phyloP scores from a whole-genome alignment of 176 grass and related monocot genomes.

The Tillandsia leiboldiana region DNA sequence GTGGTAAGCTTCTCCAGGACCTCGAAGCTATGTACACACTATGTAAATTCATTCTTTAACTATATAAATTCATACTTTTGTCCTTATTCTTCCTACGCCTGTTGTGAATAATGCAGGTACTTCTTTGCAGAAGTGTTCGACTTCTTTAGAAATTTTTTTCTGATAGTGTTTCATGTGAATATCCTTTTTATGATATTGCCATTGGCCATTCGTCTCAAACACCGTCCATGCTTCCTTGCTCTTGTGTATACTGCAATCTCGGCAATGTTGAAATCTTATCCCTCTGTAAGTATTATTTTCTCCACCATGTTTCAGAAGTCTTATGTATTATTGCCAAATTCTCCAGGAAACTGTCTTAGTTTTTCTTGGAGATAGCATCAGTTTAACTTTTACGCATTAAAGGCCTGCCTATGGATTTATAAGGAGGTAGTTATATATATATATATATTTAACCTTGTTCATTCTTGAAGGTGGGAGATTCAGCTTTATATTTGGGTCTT shows the following conservation, averaged over 20 bases:
- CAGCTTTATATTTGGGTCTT: slow-evolving; percentile 91
- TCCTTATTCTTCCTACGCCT: slow-evolving; percentile 15
- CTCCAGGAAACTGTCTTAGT: no score
- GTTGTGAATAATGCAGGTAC: slow-evolving; percentile 61
- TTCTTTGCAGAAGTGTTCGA: slow-evolving; percentile 97
- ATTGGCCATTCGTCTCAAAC: slow-evolving; percentile 67
- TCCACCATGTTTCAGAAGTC: neutral
- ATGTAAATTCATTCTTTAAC: neutral
- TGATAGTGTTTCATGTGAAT: slow-evolving; percentile 95
- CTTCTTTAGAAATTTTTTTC: slow-evolving; percentile 91
- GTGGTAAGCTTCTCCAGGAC: slow-evolving; percentile 36
- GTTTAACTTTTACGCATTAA: no score
- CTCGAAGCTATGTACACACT: neutral
- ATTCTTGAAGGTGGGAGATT: slow-evolving; percentile 70
- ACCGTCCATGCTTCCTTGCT: slow-evolving; percentile 85
- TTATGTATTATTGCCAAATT: no score
- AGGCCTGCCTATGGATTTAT: no score
- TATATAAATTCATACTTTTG: neutral
- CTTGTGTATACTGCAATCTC: slow-evolving; percentile 72
- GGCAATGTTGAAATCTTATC: slow-evolving; percentile 88
- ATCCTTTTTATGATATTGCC: slow-evolving; percentile 89
- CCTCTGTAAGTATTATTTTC: slow-evolving; percentile 55
- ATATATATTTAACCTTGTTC: slow-evolving; percentile 5
- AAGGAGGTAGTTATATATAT: no score
- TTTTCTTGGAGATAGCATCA: no score